A percentile compares a stretch with the other conserved stretches of the same genome.
Evolutionary conservation across 805 yeast genomes (phyloP).

Genomic region (Candida oleophila): DNA sequence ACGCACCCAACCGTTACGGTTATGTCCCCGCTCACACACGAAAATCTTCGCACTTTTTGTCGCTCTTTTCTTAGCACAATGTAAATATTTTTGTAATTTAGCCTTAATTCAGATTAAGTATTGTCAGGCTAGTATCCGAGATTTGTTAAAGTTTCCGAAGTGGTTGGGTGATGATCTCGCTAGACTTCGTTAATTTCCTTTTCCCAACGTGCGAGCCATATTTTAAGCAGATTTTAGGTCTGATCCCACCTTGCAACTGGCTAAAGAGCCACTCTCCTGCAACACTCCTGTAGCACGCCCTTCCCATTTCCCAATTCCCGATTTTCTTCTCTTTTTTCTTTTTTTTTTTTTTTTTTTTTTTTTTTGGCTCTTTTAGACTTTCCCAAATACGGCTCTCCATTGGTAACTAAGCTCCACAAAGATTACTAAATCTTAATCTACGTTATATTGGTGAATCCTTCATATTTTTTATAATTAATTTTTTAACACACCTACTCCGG

Average conservation of each 20-base stretch:
- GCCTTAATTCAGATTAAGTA: too few relatives aligned
- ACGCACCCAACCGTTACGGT: too few relatives aligned
- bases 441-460: too few relatives aligned
- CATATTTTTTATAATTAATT: too few relatives aligned
- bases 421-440: not conserved
- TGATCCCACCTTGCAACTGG: too few relatives aligned
- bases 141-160: not conserved
- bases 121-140: not conserved
- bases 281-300: not conserved
- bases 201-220: too few relatives aligned
- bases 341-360: constrained; percentile 1
- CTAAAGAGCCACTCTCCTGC: too few relatives aligned
- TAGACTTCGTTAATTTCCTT: too few relatives aligned
- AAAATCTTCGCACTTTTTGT: not conserved
- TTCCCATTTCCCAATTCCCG: not conserved
- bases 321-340: not conserved
- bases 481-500: not conserved
- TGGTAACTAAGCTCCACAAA: not conserved
- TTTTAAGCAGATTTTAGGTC: too few relatives aligned
- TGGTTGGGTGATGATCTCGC: not conserved
- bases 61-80: not conserved
- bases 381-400: not conserved
- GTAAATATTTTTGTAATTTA: too few relatives aligned
- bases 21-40: too few relatives aligned
- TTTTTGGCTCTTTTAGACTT: not conserved